Base-by-base conservation (phyloP, 2,329 filamentous ascomycete genomes). In the Chaetomium sp. region DNA sequence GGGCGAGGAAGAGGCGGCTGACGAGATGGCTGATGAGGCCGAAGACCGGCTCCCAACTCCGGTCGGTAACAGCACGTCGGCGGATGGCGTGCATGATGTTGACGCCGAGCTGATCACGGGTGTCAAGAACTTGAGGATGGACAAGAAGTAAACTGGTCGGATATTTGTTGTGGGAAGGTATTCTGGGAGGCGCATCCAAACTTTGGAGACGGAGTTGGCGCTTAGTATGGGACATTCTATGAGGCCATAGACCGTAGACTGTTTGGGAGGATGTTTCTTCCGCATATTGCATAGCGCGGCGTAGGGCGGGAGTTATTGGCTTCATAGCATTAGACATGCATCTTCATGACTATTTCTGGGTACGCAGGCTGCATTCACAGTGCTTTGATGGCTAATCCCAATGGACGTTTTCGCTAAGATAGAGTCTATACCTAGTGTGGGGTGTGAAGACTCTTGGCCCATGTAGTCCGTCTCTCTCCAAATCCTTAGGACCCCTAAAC, bases 71-170 rank as follows among this genome's bases (percentile, higher is more conserved):
- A 33, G 23, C 21, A 62, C 60, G 53, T 67, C 68, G 13, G 63
- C 62, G 57, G 65, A 71, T 1, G 71, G 72, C 1, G 73, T 79
- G 6, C 75, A 80, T 65, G 86, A 88, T 69, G 62, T 80, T 12
- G 77, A 79, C 61, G 86, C 84, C 2, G 85, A 88, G 73, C 70
- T 86, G 31, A 87, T 88, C 61, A 87, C 85, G 21, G 86, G 86
- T 62, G 75, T 88, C 76, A 80, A 81, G 75, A 79, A 84, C 66
- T 74, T 88, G 59, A 77, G 78, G 59, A 68, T 85, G 42, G 80
- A 82, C 64, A 78, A 79, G 70, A 76, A 75, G 60, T 69, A 65
- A 58, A 70, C 19, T 7, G 6, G n/a, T 10, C 16, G 23, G 8
- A 5, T 42, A 42, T 42, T n/a, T n/a, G 38, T n/a, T 42, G 45